Percentiles rank a stretch among this genome's conserved stretches.
Conservation (phyloP, 768 basidiomycete genomes). For the Mycena metata region DNA sequence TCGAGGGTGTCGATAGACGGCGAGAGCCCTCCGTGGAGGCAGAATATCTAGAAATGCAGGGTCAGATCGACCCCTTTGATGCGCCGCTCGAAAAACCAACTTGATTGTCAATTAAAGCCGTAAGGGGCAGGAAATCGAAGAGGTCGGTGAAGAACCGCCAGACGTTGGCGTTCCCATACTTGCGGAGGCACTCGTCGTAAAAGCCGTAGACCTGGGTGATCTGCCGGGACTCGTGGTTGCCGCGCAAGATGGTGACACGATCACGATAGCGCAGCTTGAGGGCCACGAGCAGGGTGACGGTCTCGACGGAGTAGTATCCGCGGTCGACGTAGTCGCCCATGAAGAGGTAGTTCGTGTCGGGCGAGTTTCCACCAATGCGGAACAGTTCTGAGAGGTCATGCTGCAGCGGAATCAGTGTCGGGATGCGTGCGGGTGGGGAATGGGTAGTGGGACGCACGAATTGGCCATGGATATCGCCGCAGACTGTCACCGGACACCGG, state of each 20-base stretch:
- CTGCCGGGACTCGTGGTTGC: constrained; percentile 99
- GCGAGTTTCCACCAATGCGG: constrained; percentile 98
- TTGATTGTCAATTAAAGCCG: constrained; percentile 98
- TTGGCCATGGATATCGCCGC: constrained; percentile 99
- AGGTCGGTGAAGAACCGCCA: constrained; percentile 99
- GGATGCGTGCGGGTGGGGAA: constrained; percentile 11
- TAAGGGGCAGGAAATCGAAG: constrained; percentile 97
- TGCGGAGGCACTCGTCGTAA: constrained; percentile 99
- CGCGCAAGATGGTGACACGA: constrained; percentile 96
- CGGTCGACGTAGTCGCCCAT: constrained; percentile 99
- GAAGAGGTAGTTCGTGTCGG: constrained; percentile 99
- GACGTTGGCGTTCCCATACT: constrained; percentile 99
- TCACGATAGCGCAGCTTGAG: constrained; percentile 98
- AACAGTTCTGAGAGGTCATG: constrained; percentile 99
- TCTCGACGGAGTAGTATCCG: constrained; percentile 99
- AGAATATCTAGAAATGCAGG: constrained; percentile 86
- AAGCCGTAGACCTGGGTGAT: constrained; percentile 99
- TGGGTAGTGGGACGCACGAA: constrained; percentile 79
- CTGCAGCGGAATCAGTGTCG: constrained; percentile 55
- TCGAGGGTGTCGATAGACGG: constrained; percentile 99
- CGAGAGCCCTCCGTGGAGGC: constrained; percentile 96
- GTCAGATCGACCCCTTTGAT: constrained; percentile 31
- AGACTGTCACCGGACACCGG: constrained; percentile 98
- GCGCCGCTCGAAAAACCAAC: constrained; percentile 65
- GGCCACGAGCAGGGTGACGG: constrained; percentile 96